Conservation (phyloP, 2,329 filamentous ascomycete species). For the Sarocladium kiliense region DNA sequence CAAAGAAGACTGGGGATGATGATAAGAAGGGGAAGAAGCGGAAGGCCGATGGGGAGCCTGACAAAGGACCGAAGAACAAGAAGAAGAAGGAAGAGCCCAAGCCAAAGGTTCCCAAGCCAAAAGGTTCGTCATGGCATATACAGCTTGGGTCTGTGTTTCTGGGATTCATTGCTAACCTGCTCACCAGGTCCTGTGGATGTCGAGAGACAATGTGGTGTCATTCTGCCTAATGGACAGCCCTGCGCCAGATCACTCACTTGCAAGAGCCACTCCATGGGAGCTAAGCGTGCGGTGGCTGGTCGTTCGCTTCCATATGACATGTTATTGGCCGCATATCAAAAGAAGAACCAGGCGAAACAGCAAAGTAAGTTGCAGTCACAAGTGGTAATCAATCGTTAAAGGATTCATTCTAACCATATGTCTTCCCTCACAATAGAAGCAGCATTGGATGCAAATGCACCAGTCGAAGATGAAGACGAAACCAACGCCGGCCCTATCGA, state of each 20-base stretch:
- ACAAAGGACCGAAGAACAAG: slow-evolving; percentile 80
- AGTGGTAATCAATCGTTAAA: slow-evolving; percentile 10
- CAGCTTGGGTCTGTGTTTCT: neutral
- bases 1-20: slow-evolving; percentile 56
- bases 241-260: slow-evolving; percentile 88
- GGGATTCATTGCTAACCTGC: slow-evolving; percentile 7
- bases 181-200: slow-evolving; percentile 76
- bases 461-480: slow-evolving; percentile 80
- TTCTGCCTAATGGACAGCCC: slow-evolving; percentile 76
- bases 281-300: slow-evolving; percentile 83
- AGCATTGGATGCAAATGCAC: slow-evolving; percentile 89
- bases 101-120: slow-evolving; percentile 75
- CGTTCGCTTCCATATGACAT: slow-evolving; percentile 88
- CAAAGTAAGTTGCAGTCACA: slow-evolving; percentile 62
- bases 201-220: slow-evolving; percentile 87
- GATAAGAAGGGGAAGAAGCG: slow-evolving; percentile 71
- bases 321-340: slow-evolving; percentile 81
- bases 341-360: slow-evolving; percentile 98
- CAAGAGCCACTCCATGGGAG: slow-evolving; percentile 93
- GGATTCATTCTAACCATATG: slow-evolving; percentile 12
- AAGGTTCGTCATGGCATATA: slow-evolving; percentile 45
- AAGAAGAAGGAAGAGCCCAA: slow-evolving; percentile 95
- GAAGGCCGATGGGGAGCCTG: slow-evolving; percentile 69
- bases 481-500: slow-evolving; percentile 77
- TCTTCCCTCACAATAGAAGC: slow-evolving; percentile 57